Evolutionary conservation across 2,329 filamentous ascomycete genomes (phyloP).

Genomic region (Arthrobotrys musiformis): DNA sequence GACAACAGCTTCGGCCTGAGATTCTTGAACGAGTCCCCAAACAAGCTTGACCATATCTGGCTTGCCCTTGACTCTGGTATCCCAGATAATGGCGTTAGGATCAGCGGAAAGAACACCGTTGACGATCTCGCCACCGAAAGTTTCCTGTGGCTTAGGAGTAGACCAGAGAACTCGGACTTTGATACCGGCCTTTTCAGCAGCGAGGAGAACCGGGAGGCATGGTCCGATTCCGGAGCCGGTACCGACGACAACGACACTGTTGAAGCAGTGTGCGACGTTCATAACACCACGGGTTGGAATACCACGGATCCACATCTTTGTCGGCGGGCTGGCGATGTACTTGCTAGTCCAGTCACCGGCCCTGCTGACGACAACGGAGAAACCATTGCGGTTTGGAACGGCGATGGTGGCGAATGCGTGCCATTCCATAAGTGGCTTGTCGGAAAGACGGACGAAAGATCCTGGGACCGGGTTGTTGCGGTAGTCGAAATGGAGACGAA

Average conservation of each 20-base stretch:
- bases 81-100: slow-evolving; percentile 61
- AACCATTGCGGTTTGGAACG: slow-evolving; percentile 69
- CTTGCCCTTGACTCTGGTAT: slow-evolving; percentile 61
- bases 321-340: slow-evolving; percentile 72
- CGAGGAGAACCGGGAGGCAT: slow-evolving; percentile 61
- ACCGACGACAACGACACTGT: slow-evolving; percentile 62
- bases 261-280: slow-evolving; percentile 62
- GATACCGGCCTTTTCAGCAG: slow-evolving; percentile 59
- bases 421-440: slow-evolving; percentile 75
- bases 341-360: slow-evolving; percentile 79
- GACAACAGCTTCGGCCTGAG: slow-evolving; percentile 62
- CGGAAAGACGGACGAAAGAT: slow-evolving; percentile 71
- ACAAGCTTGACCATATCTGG: slow-evolving; percentile 61
- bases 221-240: slow-evolving; percentile 64
- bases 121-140: slow-evolving; percentile 61
- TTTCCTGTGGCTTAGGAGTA: slow-evolving; percentile 61
- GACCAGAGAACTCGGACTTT: slow-evolving; percentile 61
- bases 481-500: slow-evolving; percentile 76
- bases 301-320: slow-evolving; percentile 74
- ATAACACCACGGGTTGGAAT: slow-evolving; percentile 66
- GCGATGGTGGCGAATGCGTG: slow-evolving; percentile 81
- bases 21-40: slow-evolving; percentile 60
- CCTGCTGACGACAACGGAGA: slow-evolving; percentile 76
- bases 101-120: slow-evolving; percentile 61
- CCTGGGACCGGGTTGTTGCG: slow-evolving; percentile 69